Evolutionary conservation across 257 asterid species (phyloP), one percentile per base, ranked within the genome.

Genomic region (Solanum ossicruentum): DNA sequence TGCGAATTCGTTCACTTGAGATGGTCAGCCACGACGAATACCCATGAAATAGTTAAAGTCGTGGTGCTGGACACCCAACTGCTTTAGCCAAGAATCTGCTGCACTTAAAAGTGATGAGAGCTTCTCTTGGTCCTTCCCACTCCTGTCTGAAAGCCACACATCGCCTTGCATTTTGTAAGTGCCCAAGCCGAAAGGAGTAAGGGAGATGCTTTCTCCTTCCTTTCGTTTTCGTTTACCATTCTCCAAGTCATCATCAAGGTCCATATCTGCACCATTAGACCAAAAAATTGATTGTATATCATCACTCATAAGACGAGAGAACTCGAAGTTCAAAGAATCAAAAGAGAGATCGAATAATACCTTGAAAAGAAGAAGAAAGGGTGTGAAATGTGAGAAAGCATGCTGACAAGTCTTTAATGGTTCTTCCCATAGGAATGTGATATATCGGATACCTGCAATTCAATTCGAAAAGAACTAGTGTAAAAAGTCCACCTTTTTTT

Each of bases 31-130:
- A 83, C 67, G 94, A 71, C 95, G 90, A 84, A 77, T 86, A 73
- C 98, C 97, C 85, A 88, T 92, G 96, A 96, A 93, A 89, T 93
- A 90, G 92, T 96, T 94, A 90, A 96, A 96, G 89, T 96, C 98
- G 36, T 92, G 99, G 88, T 96, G 99, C 77, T 93, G 97, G 92
- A 94, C 96, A 83, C 93, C 88, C 69, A 96, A 80, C 84, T 94
- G 99, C 98, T 93, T 96, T 85, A 96, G 95, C 99, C 98, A 94
- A 1, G 98, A 96, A 84, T 96, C 98, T 0, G 99, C 97, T 83
- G 87, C 98, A 77, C 99, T 93, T 86, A 86, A 87, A 10, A 96
- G 94, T 5, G 98, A 91, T 56, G 84, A 86, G 41, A 93, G 84
- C 88, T 89, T 90, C 89, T 92, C 92, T 84, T 89, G 90, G 88